Base-by-base conservation (phyloP, 1,139 yeast species). In the Kluyveromyces sp. region DNA sequence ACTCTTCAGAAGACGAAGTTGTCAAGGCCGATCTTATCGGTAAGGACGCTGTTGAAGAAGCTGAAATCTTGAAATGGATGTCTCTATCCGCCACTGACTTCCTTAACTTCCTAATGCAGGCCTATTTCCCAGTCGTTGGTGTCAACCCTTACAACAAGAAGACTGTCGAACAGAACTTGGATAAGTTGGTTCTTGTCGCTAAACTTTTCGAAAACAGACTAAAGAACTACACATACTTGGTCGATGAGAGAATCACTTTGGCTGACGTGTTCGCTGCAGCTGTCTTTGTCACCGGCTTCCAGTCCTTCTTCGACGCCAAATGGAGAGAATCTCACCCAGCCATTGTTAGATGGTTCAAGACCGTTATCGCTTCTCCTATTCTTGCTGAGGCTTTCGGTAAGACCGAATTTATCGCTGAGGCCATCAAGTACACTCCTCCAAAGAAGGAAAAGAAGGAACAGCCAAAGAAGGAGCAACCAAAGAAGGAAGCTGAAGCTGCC, bases 301-400 rank as follows among this genome's bases (percentile, higher is more conserved):
- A 73, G 53, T 60, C 63, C 67, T 65, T 86, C 52, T 83, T 77
- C 67, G 97, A 89, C 64, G 61, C 71, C 41, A 80, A 80, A 61
- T 87, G 92, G 89, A 80, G 88, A 71, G 69, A 74, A 55, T 58
- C 72, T 49, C 79, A 80, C 76, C 96, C 96, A 52, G 75, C 77
- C 61, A 64, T 78, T 61, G 70, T 78, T 69, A 84, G 96, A 76
- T 89, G 96, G 96, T 88, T 73, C 77, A 75, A 74, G 63, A 85
- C 95, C 47, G 71, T 89, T 49, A 69, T 66, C 58, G 68, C 74
- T 52, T 73, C 78, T 58, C 78, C 78, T 49, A 67, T 75, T 62
- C 67, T 84, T 57, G 68, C 68, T 54, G 69, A 64, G 43, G 66
- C 65, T 58, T 70, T 64, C 57, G 61, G 61, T 45, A 74, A 70